A percentile compares a stretch with the other conserved stretches of the same genome.
Evolutionary conservation across 1,284 basidiomycete species (phyloP).

Genomic region (Sporisorium scitamineum): DNA sequence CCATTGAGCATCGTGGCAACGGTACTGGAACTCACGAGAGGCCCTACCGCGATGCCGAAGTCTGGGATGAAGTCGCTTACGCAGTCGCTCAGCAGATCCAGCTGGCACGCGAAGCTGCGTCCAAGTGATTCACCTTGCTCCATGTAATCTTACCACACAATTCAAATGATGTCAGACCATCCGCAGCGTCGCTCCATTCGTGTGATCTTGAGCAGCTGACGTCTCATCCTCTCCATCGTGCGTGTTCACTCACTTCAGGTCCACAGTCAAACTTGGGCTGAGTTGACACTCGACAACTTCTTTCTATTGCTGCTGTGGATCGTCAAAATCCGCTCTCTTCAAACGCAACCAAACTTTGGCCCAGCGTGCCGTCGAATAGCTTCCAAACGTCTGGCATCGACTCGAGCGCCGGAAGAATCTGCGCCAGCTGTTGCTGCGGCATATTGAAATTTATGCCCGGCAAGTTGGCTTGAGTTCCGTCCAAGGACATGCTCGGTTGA

Average conservation of each 20-base stretch:
- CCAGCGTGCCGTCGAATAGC: conserved; percentile 54
- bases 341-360: conserved; percentile 46
- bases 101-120: conserved; percentile 16
- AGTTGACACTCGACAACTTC: neutral
- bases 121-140: conserved; percentile 5
- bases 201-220: neutral
- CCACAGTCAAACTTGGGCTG: neutral
- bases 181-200: neutral
- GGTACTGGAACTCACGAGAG: conserved; percentile 34
- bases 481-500: conserved; percentile 11
- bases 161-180: neutral
- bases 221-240: too few relatives aligned
- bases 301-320: conserved; percentile 1
- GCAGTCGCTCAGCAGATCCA: conserved; percentile 37
- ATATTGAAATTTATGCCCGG: conserved; percentile 45
- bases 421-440: conserved; percentile 46
- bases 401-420: conserved; percentile 47
- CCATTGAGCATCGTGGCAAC: conserved; percentile 19
- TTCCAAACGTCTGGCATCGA: conserved; percentile 58
- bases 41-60: conserved; percentile 63
- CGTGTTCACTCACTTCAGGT: too few relatives aligned
- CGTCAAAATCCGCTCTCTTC: conserved; percentile 46
- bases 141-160: neutral
- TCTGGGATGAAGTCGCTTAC: conserved; percentile 58
- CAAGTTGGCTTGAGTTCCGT: conserved; percentile 17